Conservation (phyloP, 495 filamentous ascomycete species). For the Talaromyces trachyspermus region DNA sequence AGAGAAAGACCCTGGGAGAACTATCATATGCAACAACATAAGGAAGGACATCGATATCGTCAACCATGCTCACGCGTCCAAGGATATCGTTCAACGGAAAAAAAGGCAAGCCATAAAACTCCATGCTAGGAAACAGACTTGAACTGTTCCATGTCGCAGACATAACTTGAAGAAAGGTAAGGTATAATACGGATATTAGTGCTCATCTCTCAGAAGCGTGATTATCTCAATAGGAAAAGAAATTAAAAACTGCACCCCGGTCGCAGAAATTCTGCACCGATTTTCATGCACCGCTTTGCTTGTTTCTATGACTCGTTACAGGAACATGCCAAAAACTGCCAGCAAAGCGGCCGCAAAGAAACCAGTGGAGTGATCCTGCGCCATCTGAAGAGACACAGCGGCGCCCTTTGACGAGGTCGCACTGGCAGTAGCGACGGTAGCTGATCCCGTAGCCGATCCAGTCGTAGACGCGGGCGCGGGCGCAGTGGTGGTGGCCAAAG, state of each 20-base stretch:
- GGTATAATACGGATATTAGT: constrained; percentile 1
- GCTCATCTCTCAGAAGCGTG: background rate
- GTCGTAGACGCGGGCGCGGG: constrained; percentile 11
- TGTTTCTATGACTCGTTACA: constrained; percentile 36
- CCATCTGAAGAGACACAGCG: constrained; percentile 26
- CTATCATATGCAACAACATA: constrained; percentile 8
- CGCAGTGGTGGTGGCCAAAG: constrained; percentile 13
- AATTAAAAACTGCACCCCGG: too few species aligned
- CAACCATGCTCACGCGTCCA: constrained; percentile 7
- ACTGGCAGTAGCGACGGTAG: constrained; percentile 18
- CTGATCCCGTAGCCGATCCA: constrained; percentile 19
- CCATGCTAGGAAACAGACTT: constrained; percentile 3
- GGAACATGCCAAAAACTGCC: constrained; percentile 40
- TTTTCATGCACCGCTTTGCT: too few species aligned
- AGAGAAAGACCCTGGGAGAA: too few species aligned
- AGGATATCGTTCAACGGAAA: constrained; percentile 7
- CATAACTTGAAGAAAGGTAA: constrained; percentile 3
- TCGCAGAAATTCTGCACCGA: too few species aligned
- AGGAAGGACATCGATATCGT: constrained; percentile 9
- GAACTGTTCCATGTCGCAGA: background rate
- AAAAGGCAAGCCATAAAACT: constrained; percentile 4
- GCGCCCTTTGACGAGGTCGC: constrained; percentile 27
- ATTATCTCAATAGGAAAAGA: background rate
- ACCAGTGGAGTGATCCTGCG: constrained; percentile 43
- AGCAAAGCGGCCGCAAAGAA: constrained; percentile 41